phyloP scores from a whole-genome alignment of 2,329 filamentous ascomycete genomes.

The Neobulgaria alba region DNA sequence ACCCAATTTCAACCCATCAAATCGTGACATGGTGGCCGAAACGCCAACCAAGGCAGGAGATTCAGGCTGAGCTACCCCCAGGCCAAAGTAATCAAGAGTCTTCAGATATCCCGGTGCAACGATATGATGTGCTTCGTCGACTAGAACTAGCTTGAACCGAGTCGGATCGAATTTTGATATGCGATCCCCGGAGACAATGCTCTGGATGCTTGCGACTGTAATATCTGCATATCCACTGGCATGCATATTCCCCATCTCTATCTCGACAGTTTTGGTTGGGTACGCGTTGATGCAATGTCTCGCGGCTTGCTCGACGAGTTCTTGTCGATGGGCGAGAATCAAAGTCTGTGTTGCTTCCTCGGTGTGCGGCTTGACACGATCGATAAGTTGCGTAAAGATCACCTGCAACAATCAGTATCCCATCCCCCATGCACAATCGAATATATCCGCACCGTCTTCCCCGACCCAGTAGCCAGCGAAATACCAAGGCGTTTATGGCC shows the following conservation, averaged over 20 bases:
- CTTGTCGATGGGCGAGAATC: constrained; percentile 84
- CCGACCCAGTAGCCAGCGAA: constrained; percentile 79
- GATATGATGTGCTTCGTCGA: constrained; percentile 96
- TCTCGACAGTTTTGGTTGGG: constrained; percentile 70
- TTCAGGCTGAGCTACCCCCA: constrained; percentile 41
- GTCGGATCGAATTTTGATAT: constrained; percentile 74
- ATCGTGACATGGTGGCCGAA: constrained; percentile 70
- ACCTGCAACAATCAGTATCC: constrained; percentile 44
- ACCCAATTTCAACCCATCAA: constrained; percentile 76
- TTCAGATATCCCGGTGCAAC: constrained; percentile 74
- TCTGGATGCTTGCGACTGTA: constrained; percentile 83
- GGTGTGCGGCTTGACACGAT: constrained; percentile 54
- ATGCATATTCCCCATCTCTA: constrained; percentile 79
- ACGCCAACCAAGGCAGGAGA: constrained; percentile 75
- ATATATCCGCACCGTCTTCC: constrained; percentile 54
- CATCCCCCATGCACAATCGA: neutral
- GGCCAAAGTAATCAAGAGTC: constrained; percentile 68
- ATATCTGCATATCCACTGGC: constrained; percentile 82
- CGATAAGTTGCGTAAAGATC: constrained; percentile 92
- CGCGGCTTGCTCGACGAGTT: constrained; percentile 90
- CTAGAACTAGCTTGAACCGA: constrained; percentile 80
- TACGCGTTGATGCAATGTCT: constrained; percentile 76
- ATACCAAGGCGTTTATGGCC: constrained; percentile 76
- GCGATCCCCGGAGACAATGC: constrained; percentile 67
- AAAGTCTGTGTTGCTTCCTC: constrained; percentile 64